phyloP scores from a whole-genome alignment of 495 filamentous ascomycete species.

The Cetradonia linearis region DNA sequence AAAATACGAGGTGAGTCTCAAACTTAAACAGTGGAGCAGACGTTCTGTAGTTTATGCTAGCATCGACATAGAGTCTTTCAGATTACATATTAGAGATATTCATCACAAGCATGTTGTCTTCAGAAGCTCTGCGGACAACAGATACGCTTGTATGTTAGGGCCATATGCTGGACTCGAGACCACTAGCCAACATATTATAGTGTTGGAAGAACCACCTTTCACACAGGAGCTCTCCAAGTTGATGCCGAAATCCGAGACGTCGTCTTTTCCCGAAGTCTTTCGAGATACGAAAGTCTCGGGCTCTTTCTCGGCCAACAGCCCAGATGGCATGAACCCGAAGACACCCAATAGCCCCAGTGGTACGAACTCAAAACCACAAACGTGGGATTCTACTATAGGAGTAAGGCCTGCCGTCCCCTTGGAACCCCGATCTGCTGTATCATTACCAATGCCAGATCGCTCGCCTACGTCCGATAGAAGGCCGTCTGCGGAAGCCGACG shows the following conservation, averaged over 20 bases:
- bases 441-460: background rate
- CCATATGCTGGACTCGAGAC: conserved; percentile 18
- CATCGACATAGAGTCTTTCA: conserved; percentile 24
- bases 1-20: conserved; percentile 26
- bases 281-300: conserved; percentile 23
- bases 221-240: conserved; percentile 25
- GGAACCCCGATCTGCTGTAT: background rate
- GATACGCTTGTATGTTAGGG: conserved; percentile 28
- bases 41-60: background rate
- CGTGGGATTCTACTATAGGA: conserved; percentile 23
- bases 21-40: background rate
- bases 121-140: conserved; percentile 29
- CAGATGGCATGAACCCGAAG: conserved; percentile 17
- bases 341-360: conserved; percentile 13
- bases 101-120: conserved; percentile 28
- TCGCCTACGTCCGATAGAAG: background rate
- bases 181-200: conserved; percentile 21
- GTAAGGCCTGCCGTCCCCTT: conserved; percentile 1
- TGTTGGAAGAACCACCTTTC: conserved; percentile 29
- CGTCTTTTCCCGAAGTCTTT: conserved; percentile 26
- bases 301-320: conserved; percentile 18
- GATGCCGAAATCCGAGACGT: conserved; percentile 20
- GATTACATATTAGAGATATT: conserved; percentile 23
- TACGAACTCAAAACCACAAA: conserved; percentile 20
- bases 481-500: conserved; percentile 1